Base-by-base conservation (phyloP, 345 rosid species). In the Trapa bicornis region DNA sequence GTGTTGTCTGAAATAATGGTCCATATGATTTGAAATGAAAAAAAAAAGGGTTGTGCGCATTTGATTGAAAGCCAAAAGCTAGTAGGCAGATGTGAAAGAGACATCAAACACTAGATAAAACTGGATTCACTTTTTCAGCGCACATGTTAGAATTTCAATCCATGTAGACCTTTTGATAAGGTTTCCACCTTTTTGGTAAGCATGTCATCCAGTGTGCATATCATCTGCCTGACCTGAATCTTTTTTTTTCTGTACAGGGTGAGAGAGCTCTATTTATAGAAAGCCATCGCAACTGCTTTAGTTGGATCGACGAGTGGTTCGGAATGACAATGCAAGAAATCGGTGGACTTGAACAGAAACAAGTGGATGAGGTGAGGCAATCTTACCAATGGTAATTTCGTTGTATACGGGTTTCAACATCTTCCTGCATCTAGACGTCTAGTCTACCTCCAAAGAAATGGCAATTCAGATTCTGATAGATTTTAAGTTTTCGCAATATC, bases 241-340 rank as follows among this genome's bases (percentile, higher is more conserved):
- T 62, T 35, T 39, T 57, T 70, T 41, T 3, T 41, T 57, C 69
- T 65, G 13, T 32, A 33, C 73, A 87, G 92, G 92, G 84, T n/a
- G 89, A 85, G 75, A 82, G 78, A 65, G 80, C 87, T 35, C 87
- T 85, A 58, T 87, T 87, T 62, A 14, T 80, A 5, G 89, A 83
- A 70, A 77, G 86, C 65, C 83, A 86, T 69, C 79, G 79, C 67
- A 82, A 87, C 74, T 81, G 87, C 72, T 87, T 85, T 68, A 67
- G 81, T 58, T 87, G 93, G 93, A 83, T 85, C 2, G 93, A 87
- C 32, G 88, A 87, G 43, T 87, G 93, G 93, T 83, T 70, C 53
- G 89, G 83, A 67, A 76, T 83, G 85, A 79, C 86, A 13, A n/a
- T 79, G 67, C 80, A 75, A 39, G 81, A 80, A 67, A 57, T 87